A percentile compares a stretch with the other conserved stretches of the same genome.
Evolutionary conservation across 441 rosid genomes (phyloP).

Genomic region (Theobroma grandiflorum): DNA sequence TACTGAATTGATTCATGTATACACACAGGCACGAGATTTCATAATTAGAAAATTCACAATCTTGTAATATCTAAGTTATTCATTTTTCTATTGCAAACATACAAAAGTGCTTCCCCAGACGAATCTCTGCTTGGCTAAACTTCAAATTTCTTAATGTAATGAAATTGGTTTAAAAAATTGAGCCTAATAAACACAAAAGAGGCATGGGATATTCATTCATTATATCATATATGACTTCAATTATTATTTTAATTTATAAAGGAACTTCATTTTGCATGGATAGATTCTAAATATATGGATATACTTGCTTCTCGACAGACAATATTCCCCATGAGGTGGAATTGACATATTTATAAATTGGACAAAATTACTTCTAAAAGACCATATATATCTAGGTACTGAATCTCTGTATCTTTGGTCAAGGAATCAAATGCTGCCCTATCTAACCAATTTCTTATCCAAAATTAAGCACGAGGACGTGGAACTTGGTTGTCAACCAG

Average conservation of each 20-base stretch:
- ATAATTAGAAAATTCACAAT: no score
- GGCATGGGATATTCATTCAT: neutral
- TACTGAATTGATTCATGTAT: no score
- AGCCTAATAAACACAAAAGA: neutral
- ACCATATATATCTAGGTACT: neutral
- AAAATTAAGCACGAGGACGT: constrained; percentile 13
- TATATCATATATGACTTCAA: neutral
- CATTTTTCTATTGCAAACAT: neutral
- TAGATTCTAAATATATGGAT: no score
- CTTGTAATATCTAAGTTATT: neutral
- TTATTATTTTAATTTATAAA: neutral
- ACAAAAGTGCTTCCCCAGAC: neutral
- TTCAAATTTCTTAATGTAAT: neutral
- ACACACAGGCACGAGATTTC: no score
- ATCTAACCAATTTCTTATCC: constrained; percentile 15
- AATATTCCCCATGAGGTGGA: neutral
- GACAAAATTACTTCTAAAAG: neutral
- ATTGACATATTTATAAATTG: neutral
- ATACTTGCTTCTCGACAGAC: neutral
- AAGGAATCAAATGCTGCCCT: constrained; percentile 13
- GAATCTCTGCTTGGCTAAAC: neutral
- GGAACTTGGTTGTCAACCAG: constrained; percentile 12
- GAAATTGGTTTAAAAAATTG: neutral
- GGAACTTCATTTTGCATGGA: neutral
- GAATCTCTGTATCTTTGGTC: constrained; percentile 20